A percentile compares a stretch with the other conserved stretches of the same genome.
These are phyloP conservation scores for Beta vulgaris DNA, from an alignment of 148 eudicot genomes.

Conservation along the genomic window DNA sequence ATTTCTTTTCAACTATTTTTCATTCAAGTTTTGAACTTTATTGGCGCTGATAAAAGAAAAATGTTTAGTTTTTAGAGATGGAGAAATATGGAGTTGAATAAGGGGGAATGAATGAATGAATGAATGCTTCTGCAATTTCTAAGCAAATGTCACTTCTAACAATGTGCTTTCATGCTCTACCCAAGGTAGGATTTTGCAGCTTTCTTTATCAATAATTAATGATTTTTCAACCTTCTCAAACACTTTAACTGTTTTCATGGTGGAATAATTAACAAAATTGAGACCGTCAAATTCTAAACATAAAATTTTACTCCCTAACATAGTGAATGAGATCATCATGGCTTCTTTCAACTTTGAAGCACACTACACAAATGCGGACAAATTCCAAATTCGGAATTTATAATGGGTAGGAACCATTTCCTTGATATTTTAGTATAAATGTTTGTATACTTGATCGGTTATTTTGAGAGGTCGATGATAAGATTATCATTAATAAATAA, in stretches of 20 bases:
- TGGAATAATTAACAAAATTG: background rate
- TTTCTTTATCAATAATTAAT: conserved; percentile 13
- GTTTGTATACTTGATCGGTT: too few species aligned
- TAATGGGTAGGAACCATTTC: too few species aligned
- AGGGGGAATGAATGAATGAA: background rate
- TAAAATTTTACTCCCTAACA: too few species aligned
- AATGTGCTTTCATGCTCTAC: conserved; percentile 16
- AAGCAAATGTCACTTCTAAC: conserved; percentile 12
- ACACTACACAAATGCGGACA: too few species aligned
- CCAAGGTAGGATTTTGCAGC: conserved; percentile 19
- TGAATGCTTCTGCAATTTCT: conserved; percentile 14
- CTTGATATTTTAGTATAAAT: too few species aligned
- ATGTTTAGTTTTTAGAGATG: background rate
- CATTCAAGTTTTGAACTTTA: conserved; percentile 4
- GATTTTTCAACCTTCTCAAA: background rate
- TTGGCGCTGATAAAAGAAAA: background rate
- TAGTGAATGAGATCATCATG: too few species aligned
- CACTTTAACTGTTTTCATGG: conserved; percentile 1
- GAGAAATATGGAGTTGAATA: background rate
- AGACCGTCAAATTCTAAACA: background rate
- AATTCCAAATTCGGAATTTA: too few species aligned
- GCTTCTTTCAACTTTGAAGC: background rate
- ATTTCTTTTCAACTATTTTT: background rate
- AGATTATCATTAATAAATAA: too few species aligned
- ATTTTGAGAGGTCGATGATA: too few species aligned